Conservation (phyloP, 768 basidiomycete genomes). For the Lactarius quietus region DNA sequence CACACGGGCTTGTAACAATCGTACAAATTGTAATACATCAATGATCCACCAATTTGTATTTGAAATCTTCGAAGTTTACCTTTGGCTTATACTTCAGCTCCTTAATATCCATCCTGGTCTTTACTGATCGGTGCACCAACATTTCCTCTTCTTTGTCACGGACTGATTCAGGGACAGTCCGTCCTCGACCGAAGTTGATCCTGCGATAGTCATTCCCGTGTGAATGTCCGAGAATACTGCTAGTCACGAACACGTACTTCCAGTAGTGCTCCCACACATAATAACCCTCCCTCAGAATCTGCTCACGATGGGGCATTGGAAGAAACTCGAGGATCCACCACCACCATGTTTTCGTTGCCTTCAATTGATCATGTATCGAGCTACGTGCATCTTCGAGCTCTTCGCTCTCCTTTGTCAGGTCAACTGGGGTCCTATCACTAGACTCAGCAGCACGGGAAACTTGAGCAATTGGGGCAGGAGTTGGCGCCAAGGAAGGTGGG, state of each 20-base stretch:
- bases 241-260: constrained; percentile 5
- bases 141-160: background rate
- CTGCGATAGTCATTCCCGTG: background rate
- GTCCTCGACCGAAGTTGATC: background rate
- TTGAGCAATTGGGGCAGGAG: background rate
- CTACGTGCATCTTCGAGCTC: constrained; percentile 57
- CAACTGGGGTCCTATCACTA: constrained; percentile 25
- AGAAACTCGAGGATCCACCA: constrained; percentile 68
- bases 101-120: constrained; percentile 16
- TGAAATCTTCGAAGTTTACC: constrained; percentile 28
- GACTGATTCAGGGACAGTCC: constrained; percentile 4
- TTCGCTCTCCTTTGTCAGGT: constrained; percentile 52
- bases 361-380: constrained; percentile 55
- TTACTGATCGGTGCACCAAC: constrained; percentile 8
- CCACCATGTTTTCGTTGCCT: constrained; percentile 41
- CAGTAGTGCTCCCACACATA: background rate
- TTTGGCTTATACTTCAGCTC: constrained; percentile 33
- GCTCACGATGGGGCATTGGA: constrained; percentile 26
- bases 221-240: background rate
- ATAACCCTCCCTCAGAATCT: background rate
- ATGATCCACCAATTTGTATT: constrained; percentile 30
- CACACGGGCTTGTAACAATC: no score
- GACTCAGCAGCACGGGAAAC: constrained; percentile 1
- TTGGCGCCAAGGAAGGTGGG: constrained; percentile 14
- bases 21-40: background rate